These are phyloP conservation scores for Melampsora abietis-canadensis DNA, from an alignment of 1,284 basidiomycete genomes.

Conservation along the genomic window DNA sequence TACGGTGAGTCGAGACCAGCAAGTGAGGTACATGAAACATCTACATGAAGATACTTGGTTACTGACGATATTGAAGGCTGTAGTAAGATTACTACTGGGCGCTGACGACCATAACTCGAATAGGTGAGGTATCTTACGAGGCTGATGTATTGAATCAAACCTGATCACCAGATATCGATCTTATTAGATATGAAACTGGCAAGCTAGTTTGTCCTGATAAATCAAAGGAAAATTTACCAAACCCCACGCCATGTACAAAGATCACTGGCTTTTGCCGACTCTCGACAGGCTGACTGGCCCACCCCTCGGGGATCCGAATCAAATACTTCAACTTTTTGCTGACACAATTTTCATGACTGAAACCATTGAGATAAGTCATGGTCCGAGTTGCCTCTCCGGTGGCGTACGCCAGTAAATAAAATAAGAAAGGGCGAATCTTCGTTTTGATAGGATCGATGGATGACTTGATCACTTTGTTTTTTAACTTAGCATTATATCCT, in stretches of 20 bases:
- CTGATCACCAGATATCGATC: neutral
- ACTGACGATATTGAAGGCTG: conserved; percentile 40
- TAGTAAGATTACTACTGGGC: conserved; percentile 32
- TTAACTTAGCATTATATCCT: conserved; percentile 30
- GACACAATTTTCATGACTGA: conserved; percentile 9
- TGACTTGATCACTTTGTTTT: conserved; percentile 20
- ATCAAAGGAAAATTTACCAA: conserved; percentile 10
- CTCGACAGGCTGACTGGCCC: conserved; percentile 13
- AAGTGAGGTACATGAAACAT: neutral
- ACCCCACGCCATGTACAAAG: conserved; percentile 36
- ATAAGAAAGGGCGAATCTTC: conserved; percentile 7
- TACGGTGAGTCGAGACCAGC: neutral
- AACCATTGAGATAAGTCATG: conserved; percentile 11
- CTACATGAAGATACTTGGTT: neutral
- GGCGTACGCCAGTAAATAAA: conserved; percentile 18
- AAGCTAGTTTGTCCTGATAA: neutral
- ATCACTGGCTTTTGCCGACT: conserved; percentile 23
- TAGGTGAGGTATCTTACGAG: conserved; percentile 15
- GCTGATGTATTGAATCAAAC: conserved; percentile 27
- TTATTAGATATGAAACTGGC: neutral
- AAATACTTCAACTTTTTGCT: conserved; percentile 30
- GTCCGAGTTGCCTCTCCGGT: conserved; percentile 4
- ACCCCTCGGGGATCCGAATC: conserved; percentile 18
- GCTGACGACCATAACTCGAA: conserved; percentile 19
- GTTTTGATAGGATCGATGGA: conserved; percentile 27